Evolutionary conservation across 345 rosid species (phyloP).

Genomic region (Boechera retrofracta): DNA sequence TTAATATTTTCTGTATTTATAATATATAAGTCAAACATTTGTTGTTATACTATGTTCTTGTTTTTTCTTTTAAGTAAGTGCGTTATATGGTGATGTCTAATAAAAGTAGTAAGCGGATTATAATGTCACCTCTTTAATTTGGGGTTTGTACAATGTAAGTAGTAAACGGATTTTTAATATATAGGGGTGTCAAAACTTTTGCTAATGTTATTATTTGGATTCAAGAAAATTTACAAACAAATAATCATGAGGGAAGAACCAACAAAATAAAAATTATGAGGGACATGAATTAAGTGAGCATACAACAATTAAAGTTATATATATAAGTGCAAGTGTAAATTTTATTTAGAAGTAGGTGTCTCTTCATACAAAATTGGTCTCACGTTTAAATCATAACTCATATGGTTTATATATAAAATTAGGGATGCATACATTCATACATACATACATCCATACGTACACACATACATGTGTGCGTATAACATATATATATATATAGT

Average conservation of each 20-base stretch:
- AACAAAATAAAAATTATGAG: not conserved
- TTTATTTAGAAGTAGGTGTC: not conserved
- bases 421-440: conserved; percentile 22
- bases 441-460: not conserved
- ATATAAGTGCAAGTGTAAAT: not conserved
- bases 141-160: conserved; percentile 2
- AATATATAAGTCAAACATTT: not conserved
- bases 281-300: conserved; percentile 1
- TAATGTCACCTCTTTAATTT: not conserved
- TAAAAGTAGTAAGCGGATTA: not conserved
- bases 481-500: conserved; percentile 4
- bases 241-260: not conserved
- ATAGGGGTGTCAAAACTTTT: not conserved
- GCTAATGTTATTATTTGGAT: not conserved
- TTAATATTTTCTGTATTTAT: not conserved
- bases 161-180: not conserved
- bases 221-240: not conserved
- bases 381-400: conserved; percentile 13
- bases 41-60: conserved; percentile 1
- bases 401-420: conserved; percentile 2
- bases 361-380: conserved; percentile 11
- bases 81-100: not conserved
- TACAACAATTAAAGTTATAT: not conserved
- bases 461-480: conserved; percentile 21
- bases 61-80: not conserved